Evolutionary conservation across 2,329 filamentous ascomycete species (phyloP), one percentile per base, ranked within the genome.

Genomic region (Iodosphaeria phyllophila): DNA sequence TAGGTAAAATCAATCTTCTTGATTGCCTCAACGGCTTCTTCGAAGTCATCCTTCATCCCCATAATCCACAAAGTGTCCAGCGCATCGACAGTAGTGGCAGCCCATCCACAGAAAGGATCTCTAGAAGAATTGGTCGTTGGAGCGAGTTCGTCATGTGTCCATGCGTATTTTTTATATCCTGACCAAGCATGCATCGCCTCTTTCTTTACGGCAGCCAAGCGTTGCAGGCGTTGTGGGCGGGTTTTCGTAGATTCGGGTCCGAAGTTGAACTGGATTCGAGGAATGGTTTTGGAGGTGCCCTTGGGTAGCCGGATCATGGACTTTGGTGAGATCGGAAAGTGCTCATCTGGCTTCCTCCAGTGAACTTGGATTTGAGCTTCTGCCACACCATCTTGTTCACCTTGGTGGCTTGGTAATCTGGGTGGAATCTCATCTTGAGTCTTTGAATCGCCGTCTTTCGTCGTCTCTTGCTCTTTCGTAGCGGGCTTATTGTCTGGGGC

Each of bases 21-120:
- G 8, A 46, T 40, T 13, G 64, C 66, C 22, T 56, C 46, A 4
- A 74, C 62, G 3, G 73, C 74, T 36, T 68, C 61, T 20, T 66
- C 56, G 38, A 79, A 80, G 30, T 79, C 73, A 1, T 64, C 51
- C 30, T 60, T 59, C 45, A 78, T 40, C 2, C 64, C 73, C 71
- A 79, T 74, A 35, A 80, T 74, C 72, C 73, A 79, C 9, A 80
- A 51, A 4, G 70, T 70, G 41, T 79, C 74, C 24, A 76, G 54
- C 4, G 65, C 51, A 38, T 75, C 71, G n/a, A 76, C 67, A 29
- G 75, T 46, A 4, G 70, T 75, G 3, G 70, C 71, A 7, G 64
- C 68, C 71, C 71, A 76, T 18, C 71, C 80, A 42, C 82, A 86
- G 47, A 95, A 95, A 0, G 82, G 79, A 42, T 93, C 77, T 11